Base-by-base conservation (phyloP, 805 yeast species). In the Diddensiella santjacobensis region DNA sequence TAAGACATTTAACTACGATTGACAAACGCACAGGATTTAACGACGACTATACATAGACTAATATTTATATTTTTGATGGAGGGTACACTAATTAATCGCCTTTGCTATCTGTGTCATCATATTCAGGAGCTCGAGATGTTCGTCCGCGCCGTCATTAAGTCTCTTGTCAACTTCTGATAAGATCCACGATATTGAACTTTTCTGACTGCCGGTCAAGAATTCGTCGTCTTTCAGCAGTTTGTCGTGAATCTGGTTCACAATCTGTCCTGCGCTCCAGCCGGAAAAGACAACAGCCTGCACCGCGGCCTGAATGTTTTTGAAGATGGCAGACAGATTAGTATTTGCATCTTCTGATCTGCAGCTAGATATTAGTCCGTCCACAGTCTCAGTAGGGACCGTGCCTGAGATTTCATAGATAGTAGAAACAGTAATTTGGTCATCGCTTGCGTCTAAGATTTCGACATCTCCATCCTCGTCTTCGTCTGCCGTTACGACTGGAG, bases 111-210 rank as follows among this genome's bases (percentile, higher is more conserved):
- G 72, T 8, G 77, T 59, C 24, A 79, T 58, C 55, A 88, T 71
- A 57, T 86, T 84, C 55, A 91, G 72, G 19, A 93, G 60, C 58
- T 87, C 96, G 23, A 91, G 69, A 50, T 85, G 87, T 63, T 91
- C 99, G 59, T 89, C 95, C 3, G 96, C 79, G 13, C 99, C 99
- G 60, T 81, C 87, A 46, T 81, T 76, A 47, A 91, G 71, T 45
- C 81, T 76, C 43, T 79, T 76, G 64, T 91, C 98, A 0, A 87
- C 75, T 38, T 81, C 84, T 58, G 89, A 87, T 22, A 93, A 65
- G 3, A 80, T 66, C 60, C 72, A 67, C 0, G 96, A 77, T 8
- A 88, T 76, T 40, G 66, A 59, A 60, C 81, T 85, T 62, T 91
- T 93, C 51, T 80, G 79, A 1, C 59, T 55, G 1, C 83, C 70